These are phyloP conservation scores for Tolypocladium amazonense DNA, from an alignment of 2,329 filamentous ascomycete genomes.

Conservation along the genomic window DNA sequence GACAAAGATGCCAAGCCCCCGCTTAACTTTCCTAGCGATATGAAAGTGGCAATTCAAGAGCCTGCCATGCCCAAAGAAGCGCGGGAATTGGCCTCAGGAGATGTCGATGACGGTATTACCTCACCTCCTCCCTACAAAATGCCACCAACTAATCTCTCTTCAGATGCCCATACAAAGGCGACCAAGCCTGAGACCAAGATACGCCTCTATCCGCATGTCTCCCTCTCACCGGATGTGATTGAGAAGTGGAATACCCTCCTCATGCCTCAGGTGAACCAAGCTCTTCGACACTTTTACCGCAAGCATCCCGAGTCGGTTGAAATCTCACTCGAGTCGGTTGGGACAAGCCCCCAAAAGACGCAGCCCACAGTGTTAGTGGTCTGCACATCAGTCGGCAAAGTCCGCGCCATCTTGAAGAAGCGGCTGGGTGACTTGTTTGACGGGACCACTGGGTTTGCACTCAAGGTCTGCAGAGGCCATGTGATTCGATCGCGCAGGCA, in stretches of 20 bases:
- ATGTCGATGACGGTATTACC: constrained; percentile 9
- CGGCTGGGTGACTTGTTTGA: constrained; percentile 58
- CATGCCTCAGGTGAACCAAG: constrained; percentile 63
- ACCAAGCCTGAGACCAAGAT: constrained; percentile 29
- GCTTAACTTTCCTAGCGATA: background rate
- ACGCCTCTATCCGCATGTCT: constrained; percentile 49
- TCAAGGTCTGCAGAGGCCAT: constrained; percentile 64
- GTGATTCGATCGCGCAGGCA: constrained; percentile 49
- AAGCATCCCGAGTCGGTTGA: constrained; percentile 69
- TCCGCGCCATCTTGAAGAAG: constrained; percentile 60
- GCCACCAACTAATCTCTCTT: constrained; percentile 2
- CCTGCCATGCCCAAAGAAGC: background rate
- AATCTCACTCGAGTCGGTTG: constrained; percentile 66
- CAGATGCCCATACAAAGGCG: constrained; percentile 11
- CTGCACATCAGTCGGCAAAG: constrained; percentile 63
- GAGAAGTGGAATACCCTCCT: constrained; percentile 62
- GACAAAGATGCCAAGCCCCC: constrained; percentile 1
- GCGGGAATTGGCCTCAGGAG: background rate
- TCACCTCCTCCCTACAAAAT: background rate
- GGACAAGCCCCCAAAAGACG: constrained; percentile 54
- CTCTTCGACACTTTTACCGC: constrained; percentile 59
- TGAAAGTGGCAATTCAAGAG: background rate
- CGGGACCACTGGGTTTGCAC: constrained; percentile 45
- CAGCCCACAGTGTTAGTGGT: constrained; percentile 67
- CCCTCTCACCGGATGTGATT: constrained; percentile 48